Evolutionary conservation across 176 grass and related monocot genomes (phyloP), one percentile per base, ranked within the genome.

Genomic region (Oropetium thomaeum): DNA sequence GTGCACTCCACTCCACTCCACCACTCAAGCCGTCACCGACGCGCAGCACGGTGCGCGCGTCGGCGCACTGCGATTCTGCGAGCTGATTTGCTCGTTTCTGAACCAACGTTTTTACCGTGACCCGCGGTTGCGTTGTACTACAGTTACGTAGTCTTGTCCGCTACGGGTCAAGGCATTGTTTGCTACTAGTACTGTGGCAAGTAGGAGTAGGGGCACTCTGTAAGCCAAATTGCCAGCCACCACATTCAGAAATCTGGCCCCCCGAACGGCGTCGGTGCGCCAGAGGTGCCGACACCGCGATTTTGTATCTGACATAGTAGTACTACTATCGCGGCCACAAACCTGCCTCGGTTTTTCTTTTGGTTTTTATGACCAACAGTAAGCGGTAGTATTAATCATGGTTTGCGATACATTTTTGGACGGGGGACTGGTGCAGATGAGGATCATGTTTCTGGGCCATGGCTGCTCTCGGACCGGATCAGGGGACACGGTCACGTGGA

Each of bases 301-400:
- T 60, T 28, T 28, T 42, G 23, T 59, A 41, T 41, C 3, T 34
- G 70, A 15, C 3, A 1, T n/a, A 13, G 1, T 10, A 11, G n/a
- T n/a, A n/a, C n/a, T n/a, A n/a, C n/a, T n/a, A n/a, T n/a, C n/a
- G n/a, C 19, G 10, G 5, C 44, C 29, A 22, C 4, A 9, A 12
- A 5, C 10, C 15, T 52, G 29, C 10, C 45, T 13, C 45, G 44
- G 5, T 53, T 11, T 4, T 41, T 34, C 27, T 77, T 35, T 37
- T 55, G n/a, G n/a, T n/a, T n/a, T n/a, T n/a, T n/a, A n/a, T n/a
- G n/a, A 78, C 10, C 58, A 73, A 5, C 67, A 22, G 59, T 79
- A 58, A 58, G 7, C 42, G 51, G 20, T 25, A 26, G 20, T 25
- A 26, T n/a, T 42, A 34, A 70, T 51, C 29, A 53, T 43, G 57